phyloP scores from a whole-genome alignment of 2,329 filamentous ascomycete genomes.

The Aureobasidium sp. region DNA sequence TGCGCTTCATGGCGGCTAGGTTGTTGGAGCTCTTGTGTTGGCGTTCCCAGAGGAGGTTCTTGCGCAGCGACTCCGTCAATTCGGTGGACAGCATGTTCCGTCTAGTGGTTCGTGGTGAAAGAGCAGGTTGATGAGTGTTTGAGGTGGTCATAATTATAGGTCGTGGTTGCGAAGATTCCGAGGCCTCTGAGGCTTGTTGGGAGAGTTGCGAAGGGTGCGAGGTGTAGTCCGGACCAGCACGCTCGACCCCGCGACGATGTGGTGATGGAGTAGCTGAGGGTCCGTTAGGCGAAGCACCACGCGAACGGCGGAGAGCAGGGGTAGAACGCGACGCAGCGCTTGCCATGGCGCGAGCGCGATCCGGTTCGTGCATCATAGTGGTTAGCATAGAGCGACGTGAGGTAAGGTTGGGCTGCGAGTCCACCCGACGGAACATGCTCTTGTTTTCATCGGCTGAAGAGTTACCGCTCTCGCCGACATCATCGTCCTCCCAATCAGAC shows the following conservation, averaged over 20 bases:
- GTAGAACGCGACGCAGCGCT: slow-evolving; percentile 53
- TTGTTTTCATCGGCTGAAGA: slow-evolving; percentile 69
- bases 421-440: slow-evolving; percentile 79
- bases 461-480: slow-evolving; percentile 65
- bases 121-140: slow-evolving; percentile 53
- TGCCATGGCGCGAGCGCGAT: slow-evolving; percentile 61
- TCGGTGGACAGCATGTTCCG: slow-evolving; percentile 95
- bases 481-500: slow-evolving; percentile 45
- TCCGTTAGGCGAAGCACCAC: slow-evolving; percentile 60
- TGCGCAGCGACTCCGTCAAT: slow-evolving; percentile 83
- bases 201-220: slow-evolving; percentile 6
- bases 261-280: slow-evolving; percentile 55
- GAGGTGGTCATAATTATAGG: slow-evolving; percentile 69
- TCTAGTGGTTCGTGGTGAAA: slow-evolving; percentile 85
- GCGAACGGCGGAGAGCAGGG: slow-evolving; percentile 50
- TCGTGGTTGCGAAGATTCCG: slow-evolving; percentile 53
- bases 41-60: slow-evolving; percentile 88
- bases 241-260: slow-evolving; percentile 23
- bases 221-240: slow-evolving; percentile 10
- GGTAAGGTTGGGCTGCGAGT: slow-evolving; percentile 75
- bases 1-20: slow-evolving; percentile 79
- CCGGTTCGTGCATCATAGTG: slow-evolving; percentile 74
- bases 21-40: slow-evolving; percentile 87
- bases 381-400: slow-evolving; percentile 85
- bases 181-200: background rate